These are phyloP conservation scores for Plasmopara halstedii DNA, from an alignment of 352 stramenopile genomes.

Conservation along the genomic window DNA sequence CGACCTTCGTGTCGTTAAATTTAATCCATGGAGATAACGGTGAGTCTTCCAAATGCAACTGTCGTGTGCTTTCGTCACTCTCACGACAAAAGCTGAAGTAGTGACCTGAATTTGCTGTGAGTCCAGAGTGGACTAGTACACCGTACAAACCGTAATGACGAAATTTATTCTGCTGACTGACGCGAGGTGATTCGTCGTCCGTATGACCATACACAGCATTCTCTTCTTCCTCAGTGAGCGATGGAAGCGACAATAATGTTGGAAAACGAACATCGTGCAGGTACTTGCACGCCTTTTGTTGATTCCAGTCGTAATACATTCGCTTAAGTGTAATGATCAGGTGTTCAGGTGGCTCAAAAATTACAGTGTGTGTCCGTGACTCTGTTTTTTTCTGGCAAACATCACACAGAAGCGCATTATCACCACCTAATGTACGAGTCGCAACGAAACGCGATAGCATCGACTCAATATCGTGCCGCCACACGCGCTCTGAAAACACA, in stretches of 20 bases:
- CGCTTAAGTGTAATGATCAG: constrained; percentile 85
- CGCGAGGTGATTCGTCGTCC: constrained; percentile 3
- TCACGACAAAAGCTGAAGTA: constrained; percentile 88
- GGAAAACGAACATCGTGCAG: constrained; percentile 78
- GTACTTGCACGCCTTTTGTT: constrained; percentile 84
- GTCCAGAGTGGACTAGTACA: constrained; percentile 83
- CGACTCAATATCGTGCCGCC: constrained; percentile 71
- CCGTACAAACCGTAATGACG: constrained; percentile 84
- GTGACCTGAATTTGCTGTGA: constrained; percentile 86
- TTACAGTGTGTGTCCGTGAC: constrained; percentile 72
- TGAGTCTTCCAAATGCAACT: constrained; percentile 78
- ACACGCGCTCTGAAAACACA: constrained; percentile 79
- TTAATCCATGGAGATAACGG: constrained; percentile 83
- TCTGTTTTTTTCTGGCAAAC: constrained; percentile 71
- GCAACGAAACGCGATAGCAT: constrained; percentile 79
- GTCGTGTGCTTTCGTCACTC: constrained; percentile 52
- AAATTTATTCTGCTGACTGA: constrained; percentile 23
- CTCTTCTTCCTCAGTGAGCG: constrained; percentile 53
- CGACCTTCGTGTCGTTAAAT: constrained; percentile 85
- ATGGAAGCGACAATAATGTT: constrained; percentile 55
- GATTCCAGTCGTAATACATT: constrained; percentile 87
- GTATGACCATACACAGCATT: constrained; percentile 14
- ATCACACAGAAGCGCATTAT: constrained; percentile 71
- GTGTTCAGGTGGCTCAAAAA: constrained; percentile 70
- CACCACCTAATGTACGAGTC: constrained; percentile 66